Evolutionary conservation across 495 filamentous ascomycete species (phyloP), one percentile per base, ranked within the genome.

Genomic region (Penicillium riverlandense): DNA sequence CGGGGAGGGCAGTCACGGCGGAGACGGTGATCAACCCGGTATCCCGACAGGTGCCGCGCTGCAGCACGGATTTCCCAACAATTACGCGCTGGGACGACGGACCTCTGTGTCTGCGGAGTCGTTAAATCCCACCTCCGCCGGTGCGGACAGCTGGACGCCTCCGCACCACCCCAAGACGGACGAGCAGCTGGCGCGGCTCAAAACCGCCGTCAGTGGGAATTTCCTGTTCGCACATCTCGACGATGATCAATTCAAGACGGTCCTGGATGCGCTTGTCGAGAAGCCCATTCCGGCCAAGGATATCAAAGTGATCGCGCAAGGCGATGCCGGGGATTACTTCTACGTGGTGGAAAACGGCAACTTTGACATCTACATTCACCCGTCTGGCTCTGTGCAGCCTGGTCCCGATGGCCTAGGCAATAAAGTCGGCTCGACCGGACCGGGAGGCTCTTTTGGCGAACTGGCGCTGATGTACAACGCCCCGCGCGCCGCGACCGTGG

Each of bases 381-480:
- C 71, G 2, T 72, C 75, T n/a, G 90, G 90, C 41, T 69, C 81
- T 7, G 74, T 95, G 45, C 84, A 92, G 55, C 76, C 90, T 0
- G 94, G 94, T 6, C 72, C 80, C 1, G 80, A 90, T 45, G 92
- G 91, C 6, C 78, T 96, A 72, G 92, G 92, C 29, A 75, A 76
- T 43, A 86, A 86, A 51, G 90, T 97, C n/a, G 78, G 77, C 55
- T 78, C 69, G 33, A 91, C 90, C 42, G 85, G 85, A 32, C 80
- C 90, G 3, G 94, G 94, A 27, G 89, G 90, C 41, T 94, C 88
- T n/a, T 98, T 98, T 68, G 92, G 92, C 49, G 92, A 98, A 67
- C 72, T 98, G 40, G 92, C 92, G 15, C 73, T 98, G 55, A 97
- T 98, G 92, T 98, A 98, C 69, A 96, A 96, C 55, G 89, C 92